Evolutionary conservation across 345 rosid genomes (phyloP).

Genomic region (Euclidium syriacum): DNA sequence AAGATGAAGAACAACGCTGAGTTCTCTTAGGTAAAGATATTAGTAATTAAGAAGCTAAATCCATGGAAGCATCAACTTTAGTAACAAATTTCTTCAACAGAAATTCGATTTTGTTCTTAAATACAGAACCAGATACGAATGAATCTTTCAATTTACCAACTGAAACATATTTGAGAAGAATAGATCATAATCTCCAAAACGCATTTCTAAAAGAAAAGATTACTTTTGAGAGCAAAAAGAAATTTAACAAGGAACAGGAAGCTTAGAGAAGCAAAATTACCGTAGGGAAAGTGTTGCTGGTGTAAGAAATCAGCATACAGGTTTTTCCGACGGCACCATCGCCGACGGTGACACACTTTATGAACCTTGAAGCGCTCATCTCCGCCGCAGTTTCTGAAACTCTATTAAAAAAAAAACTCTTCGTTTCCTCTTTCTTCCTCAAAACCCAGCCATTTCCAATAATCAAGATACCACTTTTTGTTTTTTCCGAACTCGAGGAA

Average conservation of each 20-base stretch:
- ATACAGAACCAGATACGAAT: not conserved
- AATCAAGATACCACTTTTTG: slow-evolving; percentile 8
- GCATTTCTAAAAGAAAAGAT: slow-evolving; percentile 2
- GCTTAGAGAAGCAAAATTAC: slow-evolving; percentile 30
- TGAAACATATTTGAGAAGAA: not conserved
- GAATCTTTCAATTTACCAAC: not conserved
- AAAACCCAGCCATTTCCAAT: slow-evolving; percentile 23
- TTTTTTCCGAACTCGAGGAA: not conserved
- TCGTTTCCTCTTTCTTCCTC: not conserved
- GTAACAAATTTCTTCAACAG: not conserved
- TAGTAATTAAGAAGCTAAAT: not conserved
- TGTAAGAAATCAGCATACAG: slow-evolving; percentile 89
- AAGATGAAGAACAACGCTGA: not conserved
- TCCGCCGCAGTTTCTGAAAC: slow-evolving; percentile 10
- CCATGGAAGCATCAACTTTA: slow-evolving; percentile 4
- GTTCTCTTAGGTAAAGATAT: not conserved
- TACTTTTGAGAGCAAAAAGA: not conserved
- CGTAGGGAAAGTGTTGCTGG: slow-evolving; percentile 97
- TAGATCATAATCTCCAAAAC: not conserved
- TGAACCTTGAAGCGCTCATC: slow-evolving; percentile 94
- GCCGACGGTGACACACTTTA: slow-evolving; percentile 97
- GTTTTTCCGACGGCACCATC: slow-evolving; percentile 98
- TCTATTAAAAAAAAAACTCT: not conserved
- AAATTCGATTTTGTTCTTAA: not conserved
- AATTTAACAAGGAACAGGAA: not conserved